Evolutionary conservation across 768 basidiomycete species (phyloP).

Genomic region (Boletus pseudopeckii): DNA sequence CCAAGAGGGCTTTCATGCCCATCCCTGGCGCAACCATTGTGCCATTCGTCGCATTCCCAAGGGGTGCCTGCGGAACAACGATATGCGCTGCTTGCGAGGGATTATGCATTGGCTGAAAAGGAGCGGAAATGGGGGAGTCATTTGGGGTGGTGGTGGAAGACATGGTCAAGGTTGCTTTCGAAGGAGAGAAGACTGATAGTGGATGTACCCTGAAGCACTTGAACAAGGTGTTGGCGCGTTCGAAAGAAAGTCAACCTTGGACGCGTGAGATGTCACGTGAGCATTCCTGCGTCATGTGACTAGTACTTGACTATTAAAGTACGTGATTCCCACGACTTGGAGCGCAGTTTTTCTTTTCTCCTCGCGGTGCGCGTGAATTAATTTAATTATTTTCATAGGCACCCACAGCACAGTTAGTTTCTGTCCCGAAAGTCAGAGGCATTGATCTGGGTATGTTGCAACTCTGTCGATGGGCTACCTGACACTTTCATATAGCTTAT

Average conservation of each 20-base stretch:
- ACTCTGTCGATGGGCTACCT: no score
- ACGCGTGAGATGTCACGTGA: conserved; percentile 31
- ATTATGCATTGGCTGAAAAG: conserved; percentile 83
- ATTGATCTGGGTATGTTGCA: not conserved
- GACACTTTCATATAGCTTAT: no score
- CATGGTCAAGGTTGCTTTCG: conserved; percentile 39
- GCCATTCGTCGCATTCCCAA: conserved; percentile 61
- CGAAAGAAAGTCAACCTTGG: conserved; percentile 20
- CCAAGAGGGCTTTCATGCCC: conserved; percentile 88
- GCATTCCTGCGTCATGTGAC: conserved; percentile 10
- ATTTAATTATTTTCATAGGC: no score
- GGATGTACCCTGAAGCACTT: not conserved
- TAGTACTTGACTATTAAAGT: no score
- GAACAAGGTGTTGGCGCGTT: conserved; percentile 10
- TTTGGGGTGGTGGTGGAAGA: conserved; percentile 54
- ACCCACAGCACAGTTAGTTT: no score
- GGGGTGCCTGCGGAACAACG: conserved; percentile 74
- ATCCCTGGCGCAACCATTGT: conserved; percentile 60
- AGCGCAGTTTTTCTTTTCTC: no score
- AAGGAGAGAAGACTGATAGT: not conserved
- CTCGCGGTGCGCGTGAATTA: no score
- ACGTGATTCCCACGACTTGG: no score
- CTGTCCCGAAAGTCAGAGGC: no score
- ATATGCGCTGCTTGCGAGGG: conserved; percentile 77
- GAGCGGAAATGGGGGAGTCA: conserved; percentile 59